These are phyloP conservation scores for Forsythia viridissima DNA, from an alignment of 257 asterid species.

Conservation along the genomic window DNA sequence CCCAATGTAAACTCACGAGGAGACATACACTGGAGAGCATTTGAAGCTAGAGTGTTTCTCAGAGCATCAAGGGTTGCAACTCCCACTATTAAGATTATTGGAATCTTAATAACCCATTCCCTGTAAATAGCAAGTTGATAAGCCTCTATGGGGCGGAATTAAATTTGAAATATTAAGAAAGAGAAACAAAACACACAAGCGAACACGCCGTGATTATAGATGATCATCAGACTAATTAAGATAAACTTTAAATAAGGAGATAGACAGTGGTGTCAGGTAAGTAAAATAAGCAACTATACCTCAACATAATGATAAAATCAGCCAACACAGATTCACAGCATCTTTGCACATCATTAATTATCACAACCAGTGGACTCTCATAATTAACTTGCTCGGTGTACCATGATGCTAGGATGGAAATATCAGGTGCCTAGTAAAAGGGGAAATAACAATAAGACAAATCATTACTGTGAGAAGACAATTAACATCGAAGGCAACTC, in stretches of 20 bases:
- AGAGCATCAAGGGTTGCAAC: slow-evolving; percentile 77
- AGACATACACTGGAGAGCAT: slow-evolving; percentile 52
- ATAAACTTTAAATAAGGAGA: slow-evolving; percentile 1
- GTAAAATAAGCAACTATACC: slow-evolving; percentile 43
- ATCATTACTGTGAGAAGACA: slow-evolving; percentile 18
- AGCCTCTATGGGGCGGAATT: slow-evolving; percentile 24
- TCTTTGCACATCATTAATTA: slow-evolving; percentile 82
- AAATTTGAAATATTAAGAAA: slow-evolving; percentile 2
- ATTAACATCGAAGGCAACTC: slow-evolving; percentile 1
- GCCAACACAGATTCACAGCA: slow-evolving; percentile 78
- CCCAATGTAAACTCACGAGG: slow-evolving; percentile 65
- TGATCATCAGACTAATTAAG: slow-evolving; percentile 8
- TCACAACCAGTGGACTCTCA: slow-evolving; percentile 70
- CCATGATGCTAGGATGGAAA: slow-evolving; percentile 87
- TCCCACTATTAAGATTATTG: slow-evolving; percentile 76
- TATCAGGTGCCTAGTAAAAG: slow-evolving; percentile 68
- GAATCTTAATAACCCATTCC: slow-evolving; percentile 87
- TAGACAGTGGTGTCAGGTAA: slow-evolving; percentile 2
- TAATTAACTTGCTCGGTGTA: slow-evolving; percentile 58
- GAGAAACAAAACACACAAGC: slow-evolving; percentile 5
- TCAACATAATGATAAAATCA: slow-evolving; percentile 78
- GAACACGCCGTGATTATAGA: neutral
- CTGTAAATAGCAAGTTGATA: slow-evolving; percentile 46
- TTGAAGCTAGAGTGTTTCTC: slow-evolving; percentile 57
- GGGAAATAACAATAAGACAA: slow-evolving; percentile 21